Conservation (phyloP, 2,329 filamentous ascomycete genomes). For the Orbilia brochopaga region DNA sequence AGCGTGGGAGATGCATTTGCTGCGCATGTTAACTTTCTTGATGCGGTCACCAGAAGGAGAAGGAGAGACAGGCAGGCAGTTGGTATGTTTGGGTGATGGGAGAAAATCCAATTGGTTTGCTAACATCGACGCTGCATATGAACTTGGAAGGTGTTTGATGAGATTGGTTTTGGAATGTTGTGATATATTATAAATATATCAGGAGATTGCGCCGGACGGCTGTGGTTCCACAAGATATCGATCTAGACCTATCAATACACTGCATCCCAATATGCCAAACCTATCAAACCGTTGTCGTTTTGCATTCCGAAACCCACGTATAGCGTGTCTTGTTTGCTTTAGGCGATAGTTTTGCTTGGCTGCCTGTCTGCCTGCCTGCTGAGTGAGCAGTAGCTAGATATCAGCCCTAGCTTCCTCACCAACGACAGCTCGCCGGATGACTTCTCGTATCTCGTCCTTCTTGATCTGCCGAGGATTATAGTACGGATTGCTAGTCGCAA, state of each 20-base stretch:
- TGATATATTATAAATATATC: background rate
- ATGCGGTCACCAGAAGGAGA: conserved; percentile 21
- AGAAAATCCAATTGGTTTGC: conserved; percentile 45
- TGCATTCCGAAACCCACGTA: background rate
- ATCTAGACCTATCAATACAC: conserved; percentile 18
- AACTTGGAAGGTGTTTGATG: conserved; percentile 7
- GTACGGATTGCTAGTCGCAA: conserved; percentile 67
- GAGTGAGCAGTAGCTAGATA: too few species aligned
- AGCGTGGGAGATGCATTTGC: conserved; percentile 8
- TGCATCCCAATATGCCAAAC: conserved; percentile 1
- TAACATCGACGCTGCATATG: conserved; percentile 7
- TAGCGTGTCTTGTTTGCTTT: background rate
- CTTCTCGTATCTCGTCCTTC: conserved; percentile 63
- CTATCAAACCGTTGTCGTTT: conserved; percentile 22
- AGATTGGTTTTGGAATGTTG: conserved; percentile 16
- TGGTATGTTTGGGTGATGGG: conserved; percentile 24
- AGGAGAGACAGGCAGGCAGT: too few species aligned
- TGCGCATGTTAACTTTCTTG: background rate
- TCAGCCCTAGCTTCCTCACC: conserved; percentile 66
- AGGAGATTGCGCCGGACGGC: too few species aligned
- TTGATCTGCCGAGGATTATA: conserved; percentile 67
- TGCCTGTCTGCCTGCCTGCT: background rate
- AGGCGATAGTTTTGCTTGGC: background rate
- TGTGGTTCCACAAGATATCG: conserved; percentile 11
- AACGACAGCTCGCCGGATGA: conserved; percentile 68